Conservation (phyloP, 2,329 filamentous ascomycete species). For the Pestalotiopsis sp. region DNA sequence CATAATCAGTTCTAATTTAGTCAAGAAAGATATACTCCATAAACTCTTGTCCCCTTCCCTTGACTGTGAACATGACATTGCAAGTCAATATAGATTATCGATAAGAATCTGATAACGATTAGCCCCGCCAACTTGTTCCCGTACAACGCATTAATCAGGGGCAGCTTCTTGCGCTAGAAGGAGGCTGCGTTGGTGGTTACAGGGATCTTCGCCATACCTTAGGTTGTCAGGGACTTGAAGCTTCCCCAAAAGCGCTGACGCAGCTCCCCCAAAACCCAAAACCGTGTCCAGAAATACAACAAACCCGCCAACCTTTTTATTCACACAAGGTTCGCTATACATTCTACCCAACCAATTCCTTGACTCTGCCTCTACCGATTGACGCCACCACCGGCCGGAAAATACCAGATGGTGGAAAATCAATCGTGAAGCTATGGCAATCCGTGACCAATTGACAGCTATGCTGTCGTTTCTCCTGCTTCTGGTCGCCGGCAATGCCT, state of each 20-base stretch:
- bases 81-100: background rate
- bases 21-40: too few relatives aligned
- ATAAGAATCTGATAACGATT: background rate
- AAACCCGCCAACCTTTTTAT: background rate
- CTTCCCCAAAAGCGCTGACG: background rate
- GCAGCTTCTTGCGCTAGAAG: background rate
- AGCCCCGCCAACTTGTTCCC: background rate
- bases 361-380: background rate
- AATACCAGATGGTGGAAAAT: background rate
- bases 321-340: background rate
- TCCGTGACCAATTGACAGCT: constrained; percentile 32
- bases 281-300: constrained; percentile 14
- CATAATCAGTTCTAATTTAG: too few relatives aligned
- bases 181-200: background rate
- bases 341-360: background rate
- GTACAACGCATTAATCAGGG: background rate
- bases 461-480: constrained; percentile 31
- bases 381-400: background rate
- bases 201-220: background rate
- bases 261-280: constrained; percentile 7
- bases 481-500: constrained; percentile 16
- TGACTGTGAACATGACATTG: background rate
- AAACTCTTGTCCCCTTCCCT: too few relatives aligned
- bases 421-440: constrained; percentile 25
- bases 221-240: background rate